These are phyloP conservation scores for Drechslerella dactyloides DNA, from an alignment of 2,329 filamentous ascomycete genomes.

Conservation along the genomic window DNA sequence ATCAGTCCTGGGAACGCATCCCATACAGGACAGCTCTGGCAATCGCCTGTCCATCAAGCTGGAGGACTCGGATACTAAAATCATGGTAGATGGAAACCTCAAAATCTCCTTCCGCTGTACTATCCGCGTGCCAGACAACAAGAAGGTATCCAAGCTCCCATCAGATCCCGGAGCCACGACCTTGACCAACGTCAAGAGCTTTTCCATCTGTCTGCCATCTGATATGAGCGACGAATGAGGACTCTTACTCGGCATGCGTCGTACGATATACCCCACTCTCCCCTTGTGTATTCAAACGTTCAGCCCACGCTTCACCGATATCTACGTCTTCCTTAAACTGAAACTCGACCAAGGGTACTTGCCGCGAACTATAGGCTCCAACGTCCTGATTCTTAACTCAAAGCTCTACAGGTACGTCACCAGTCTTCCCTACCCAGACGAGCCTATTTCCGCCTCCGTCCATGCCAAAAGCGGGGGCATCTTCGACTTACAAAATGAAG, in stretches of 20 bases:
- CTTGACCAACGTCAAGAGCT: slow-evolving; percentile 58
- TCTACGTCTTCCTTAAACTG: too few relatives aligned
- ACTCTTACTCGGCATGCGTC: slow-evolving; percentile 62
- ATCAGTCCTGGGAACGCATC: too few relatives aligned
- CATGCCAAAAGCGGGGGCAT: slow-evolving; percentile 57
- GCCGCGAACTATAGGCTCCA: slow-evolving; percentile 55
- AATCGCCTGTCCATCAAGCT: slow-evolving; percentile 5
- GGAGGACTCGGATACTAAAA: background rate
- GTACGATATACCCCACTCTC: slow-evolving; percentile 6
- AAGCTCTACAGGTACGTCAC: slow-evolving; percentile 57
- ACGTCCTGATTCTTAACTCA: slow-evolving; percentile 59
- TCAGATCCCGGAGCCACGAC: slow-evolving; percentile 59
- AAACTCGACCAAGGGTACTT: slow-evolving; percentile 1
- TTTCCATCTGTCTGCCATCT: slow-evolving; percentile 56
- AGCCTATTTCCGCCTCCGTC: slow-evolving; percentile 57
- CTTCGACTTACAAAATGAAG: slow-evolving; percentile 57
- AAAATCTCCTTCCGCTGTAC: slow-evolving; percentile 25
- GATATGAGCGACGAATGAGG: slow-evolving; percentile 59
- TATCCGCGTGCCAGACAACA: slow-evolving; percentile 60
- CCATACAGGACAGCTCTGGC: background rate
- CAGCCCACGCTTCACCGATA: too few relatives aligned
- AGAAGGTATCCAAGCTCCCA: slow-evolving; percentile 56
- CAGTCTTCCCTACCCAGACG: slow-evolving; percentile 56
- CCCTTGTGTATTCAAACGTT: too few relatives aligned
- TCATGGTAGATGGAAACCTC: slow-evolving; percentile 9